Evolutionary conservation across 768 basidiomycete species (phyloP).

Genomic region (Lepiota subincarnata): DNA sequence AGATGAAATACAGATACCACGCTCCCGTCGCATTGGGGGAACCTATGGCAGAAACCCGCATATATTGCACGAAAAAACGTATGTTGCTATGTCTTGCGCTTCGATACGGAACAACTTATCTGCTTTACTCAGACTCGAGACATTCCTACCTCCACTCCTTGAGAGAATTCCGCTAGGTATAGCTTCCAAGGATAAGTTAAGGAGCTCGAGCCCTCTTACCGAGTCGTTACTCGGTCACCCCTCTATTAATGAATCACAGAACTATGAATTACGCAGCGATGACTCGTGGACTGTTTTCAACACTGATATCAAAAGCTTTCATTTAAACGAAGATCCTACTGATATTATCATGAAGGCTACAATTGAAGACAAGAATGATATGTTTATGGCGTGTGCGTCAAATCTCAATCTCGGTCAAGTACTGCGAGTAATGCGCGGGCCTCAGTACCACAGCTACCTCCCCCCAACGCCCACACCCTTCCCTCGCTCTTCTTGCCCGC

Average conservation of each 20-base stretch:
- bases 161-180: background rate
- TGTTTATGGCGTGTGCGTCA: conserved; percentile 55
- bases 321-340: conserved; percentile 16
- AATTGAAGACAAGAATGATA: conserved; percentile 44
- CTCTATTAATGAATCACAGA: background rate
- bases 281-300: conserved; percentile 20
- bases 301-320: conserved; percentile 29
- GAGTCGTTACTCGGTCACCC: conserved; percentile 14
- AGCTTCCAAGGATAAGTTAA: background rate
- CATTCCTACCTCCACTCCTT: conserved; percentile 35
- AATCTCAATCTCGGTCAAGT: background rate
- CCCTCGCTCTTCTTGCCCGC: conserved; percentile 29
- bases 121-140: conserved; percentile 26
- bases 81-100: background rate
- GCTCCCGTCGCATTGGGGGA: conserved; percentile 44
- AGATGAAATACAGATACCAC: conserved; percentile 56
- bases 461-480: conserved; percentile 46
- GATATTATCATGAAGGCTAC: conserved; percentile 50
- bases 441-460: conserved; percentile 52
- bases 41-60: conserved; percentile 22
- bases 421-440: background rate
- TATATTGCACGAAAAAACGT: conserved; percentile 27
- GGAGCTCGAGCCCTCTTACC: background rate
- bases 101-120: background rate
- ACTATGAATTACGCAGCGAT: conserved; percentile 7